These are phyloP conservation scores for Backusella luteola DNA, from an alignment of 192 early-diverging fungal genomes.

Conservation along the genomic window DNA sequence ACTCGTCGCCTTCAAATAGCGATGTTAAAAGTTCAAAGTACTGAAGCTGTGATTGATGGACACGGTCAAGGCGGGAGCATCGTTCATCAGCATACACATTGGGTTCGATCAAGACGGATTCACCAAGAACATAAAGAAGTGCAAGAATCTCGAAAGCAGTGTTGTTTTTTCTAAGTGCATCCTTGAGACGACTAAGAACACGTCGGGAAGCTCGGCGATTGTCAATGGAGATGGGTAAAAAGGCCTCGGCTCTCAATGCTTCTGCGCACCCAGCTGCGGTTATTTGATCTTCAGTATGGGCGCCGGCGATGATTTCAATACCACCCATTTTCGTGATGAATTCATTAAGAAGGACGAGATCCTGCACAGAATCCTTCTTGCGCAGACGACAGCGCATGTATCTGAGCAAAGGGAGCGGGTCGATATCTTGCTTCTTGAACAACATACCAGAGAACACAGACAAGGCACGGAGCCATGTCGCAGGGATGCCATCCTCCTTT, in stretches of 20 bases:
- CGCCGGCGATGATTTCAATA: constrained; percentile 55
- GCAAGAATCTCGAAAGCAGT: constrained; percentile 55
- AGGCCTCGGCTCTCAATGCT: constrained; percentile 52
- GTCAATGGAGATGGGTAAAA: constrained; percentile 47
- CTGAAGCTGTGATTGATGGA: constrained; percentile 61
- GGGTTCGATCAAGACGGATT: constrained; percentile 46
- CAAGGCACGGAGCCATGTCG: constrained; percentile 38
- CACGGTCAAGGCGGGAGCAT: constrained; percentile 58
- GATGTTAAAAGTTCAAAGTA: constrained; percentile 61
- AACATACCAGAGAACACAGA: constrained; percentile 64
- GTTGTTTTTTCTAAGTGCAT: constrained; percentile 53
- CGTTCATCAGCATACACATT: constrained; percentile 49
- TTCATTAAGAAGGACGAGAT: constrained; percentile 69
- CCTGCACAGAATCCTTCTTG: constrained; percentile 45
- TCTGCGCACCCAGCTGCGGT: constrained; percentile 64
- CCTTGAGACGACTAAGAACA: constrained; percentile 51
- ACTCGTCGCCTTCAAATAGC: constrained; percentile 49
- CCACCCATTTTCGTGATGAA: constrained; percentile 72
- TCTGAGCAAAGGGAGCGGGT: constrained; percentile 60
- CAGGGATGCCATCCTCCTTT: constrained; percentile 57
- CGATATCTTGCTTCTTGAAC: constrained; percentile 59
- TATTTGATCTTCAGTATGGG: constrained; percentile 58
- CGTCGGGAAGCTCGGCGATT: constrained; percentile 49
- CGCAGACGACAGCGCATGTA: constrained; percentile 67
- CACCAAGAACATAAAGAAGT: constrained; percentile 59